phyloP scores from a whole-genome alignment of 2,329 filamentous ascomycete species.

The Sphaerulina vaccinii region DNA sequence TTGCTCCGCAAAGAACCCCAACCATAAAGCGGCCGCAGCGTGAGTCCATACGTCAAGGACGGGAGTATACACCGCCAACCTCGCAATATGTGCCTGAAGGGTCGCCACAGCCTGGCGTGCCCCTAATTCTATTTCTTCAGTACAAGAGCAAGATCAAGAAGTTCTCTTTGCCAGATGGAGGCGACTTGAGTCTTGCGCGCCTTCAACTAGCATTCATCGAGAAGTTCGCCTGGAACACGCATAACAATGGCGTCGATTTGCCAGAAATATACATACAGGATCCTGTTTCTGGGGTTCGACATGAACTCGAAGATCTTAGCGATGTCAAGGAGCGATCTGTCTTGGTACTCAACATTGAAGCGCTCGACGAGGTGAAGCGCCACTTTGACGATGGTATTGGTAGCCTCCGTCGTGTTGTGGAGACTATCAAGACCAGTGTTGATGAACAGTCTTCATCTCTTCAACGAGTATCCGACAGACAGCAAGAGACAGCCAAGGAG shows the following conservation, averaged over 20 bases:
- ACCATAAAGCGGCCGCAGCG: constrained; percentile 16
- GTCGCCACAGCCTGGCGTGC: constrained; percentile 75
- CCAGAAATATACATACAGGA: constrained; percentile 99
- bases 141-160: constrained; percentile 98
- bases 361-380: constrained; percentile 90
- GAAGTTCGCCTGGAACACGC: constrained; percentile 98
- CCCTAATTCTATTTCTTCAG: constrained; percentile 89
- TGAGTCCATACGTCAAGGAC: constrained; percentile 21
- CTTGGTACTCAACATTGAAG: constrained; percentile 89
- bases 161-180: constrained; percentile 81
- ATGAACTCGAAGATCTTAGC: constrained; percentile 87
- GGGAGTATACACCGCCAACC: constrained; percentile 40
- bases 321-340: constrained; percentile 96
- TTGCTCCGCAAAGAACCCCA: constrained; percentile 16
- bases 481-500: constrained; percentile 85
- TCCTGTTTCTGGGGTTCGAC: constrained; percentile 88
- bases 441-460: constrained; percentile 80
- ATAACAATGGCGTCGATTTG: constrained; percentile 85
- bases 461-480: constrained; percentile 83
- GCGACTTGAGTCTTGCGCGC: constrained; percentile 80
- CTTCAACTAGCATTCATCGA: constrained; percentile 96
- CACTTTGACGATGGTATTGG: constrained; percentile 92
- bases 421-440: constrained; percentile 78
- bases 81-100: constrained; percentile 49
- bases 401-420: constrained; percentile 76